Conservation (phyloP, 176 grass and related monocot genomes). For the Rhynchospora pubera region DNA sequence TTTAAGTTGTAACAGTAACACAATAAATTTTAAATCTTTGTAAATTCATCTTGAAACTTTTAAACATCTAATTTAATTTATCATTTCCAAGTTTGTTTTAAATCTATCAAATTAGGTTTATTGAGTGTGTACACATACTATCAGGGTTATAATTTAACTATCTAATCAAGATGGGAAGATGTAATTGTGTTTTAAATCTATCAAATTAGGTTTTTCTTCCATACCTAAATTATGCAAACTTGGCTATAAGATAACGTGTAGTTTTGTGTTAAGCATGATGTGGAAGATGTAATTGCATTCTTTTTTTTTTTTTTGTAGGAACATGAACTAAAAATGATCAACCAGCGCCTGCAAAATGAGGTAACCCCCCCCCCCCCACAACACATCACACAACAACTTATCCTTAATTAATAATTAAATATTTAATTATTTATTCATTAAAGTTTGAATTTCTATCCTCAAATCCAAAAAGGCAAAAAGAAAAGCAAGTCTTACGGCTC, state of each 20-base stretch:
- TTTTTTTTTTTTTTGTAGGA: constrained; percentile 36
- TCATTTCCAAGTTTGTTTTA: no score
- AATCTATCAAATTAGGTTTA: no score
- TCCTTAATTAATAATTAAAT: not conserved
- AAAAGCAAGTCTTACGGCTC: not conserved
- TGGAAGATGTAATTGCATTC: not conserved
- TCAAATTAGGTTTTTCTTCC: not conserved
- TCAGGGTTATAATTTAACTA: not conserved
- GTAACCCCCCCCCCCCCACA: constrained; percentile 14
- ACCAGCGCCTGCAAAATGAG: constrained; percentile 52
- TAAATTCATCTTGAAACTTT: not conserved
- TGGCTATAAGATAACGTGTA: not conserved
- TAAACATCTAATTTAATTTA: no score
- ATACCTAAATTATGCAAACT: not conserved
- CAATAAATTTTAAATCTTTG: not conserved
- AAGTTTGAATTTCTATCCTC: not conserved
- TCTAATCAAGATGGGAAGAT: not conserved
- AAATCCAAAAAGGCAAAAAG: not conserved
- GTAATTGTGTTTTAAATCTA: no score
- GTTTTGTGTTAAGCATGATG: not conserved
- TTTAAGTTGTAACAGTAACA: not conserved
- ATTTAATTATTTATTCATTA: no score
- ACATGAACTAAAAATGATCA: constrained; percentile 52
- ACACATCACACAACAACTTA: not conserved
- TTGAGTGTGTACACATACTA: no score